Conservation (phyloP, 108 stramenopile genomes). For the Cyclotella kingstonii region DNA sequence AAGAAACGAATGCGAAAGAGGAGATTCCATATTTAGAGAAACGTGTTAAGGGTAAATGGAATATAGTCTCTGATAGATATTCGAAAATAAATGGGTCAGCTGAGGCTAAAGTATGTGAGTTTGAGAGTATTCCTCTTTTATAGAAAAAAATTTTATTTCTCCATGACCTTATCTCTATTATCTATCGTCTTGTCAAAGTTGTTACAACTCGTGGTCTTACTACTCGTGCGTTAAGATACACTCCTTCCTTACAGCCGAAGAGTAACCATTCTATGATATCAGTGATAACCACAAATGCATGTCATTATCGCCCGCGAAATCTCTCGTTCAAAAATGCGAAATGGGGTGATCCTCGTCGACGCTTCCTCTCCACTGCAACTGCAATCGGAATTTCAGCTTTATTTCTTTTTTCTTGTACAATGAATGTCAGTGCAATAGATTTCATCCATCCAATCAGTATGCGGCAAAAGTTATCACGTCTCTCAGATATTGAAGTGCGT, state of each 20-base stretch:
- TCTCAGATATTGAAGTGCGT: too few relatives aligned
- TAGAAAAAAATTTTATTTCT: background rate
- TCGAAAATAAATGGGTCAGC: conserved; percentile 8
- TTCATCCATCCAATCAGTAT: too few relatives aligned
- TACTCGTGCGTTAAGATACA: conserved; percentile 9
- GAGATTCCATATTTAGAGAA: background rate
- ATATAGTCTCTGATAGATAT: background rate
- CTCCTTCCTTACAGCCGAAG: background rate
- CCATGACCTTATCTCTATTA: background rate
- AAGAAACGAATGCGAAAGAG: background rate
- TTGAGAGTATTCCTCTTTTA: background rate
- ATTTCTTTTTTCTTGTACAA: conserved; percentile 1
- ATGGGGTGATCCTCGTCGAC: conserved; percentile 15
- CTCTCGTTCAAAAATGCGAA: background rate
- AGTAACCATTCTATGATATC: background rate
- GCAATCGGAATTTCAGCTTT: conserved; percentile 18
- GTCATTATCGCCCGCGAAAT: background rate
- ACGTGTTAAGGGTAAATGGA: background rate
- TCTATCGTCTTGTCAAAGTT: background rate
- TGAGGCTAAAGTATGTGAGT: conserved; percentile 7
- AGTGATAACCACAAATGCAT: background rate
- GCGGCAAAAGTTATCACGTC: too few relatives aligned
- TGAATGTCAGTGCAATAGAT: conserved; percentile 1
- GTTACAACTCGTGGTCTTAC: conserved; percentile 30
- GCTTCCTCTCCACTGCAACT: conserved; percentile 10